Evolutionary conservation across 192 early-diverging fungal genomes (phyloP).

Genomic region (Coemansia sp.): DNA sequence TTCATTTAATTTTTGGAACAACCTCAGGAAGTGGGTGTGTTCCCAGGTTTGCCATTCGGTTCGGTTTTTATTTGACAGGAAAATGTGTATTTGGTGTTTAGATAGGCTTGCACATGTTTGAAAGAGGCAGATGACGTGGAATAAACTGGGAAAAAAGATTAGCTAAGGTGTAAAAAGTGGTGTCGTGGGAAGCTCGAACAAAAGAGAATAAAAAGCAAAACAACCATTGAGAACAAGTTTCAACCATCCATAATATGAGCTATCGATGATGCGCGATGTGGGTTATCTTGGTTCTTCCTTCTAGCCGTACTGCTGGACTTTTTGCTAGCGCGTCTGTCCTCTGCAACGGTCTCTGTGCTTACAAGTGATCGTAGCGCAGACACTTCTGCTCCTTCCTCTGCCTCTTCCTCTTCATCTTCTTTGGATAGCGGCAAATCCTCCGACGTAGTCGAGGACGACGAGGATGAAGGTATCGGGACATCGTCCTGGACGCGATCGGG

Average conservation of each 20-base stretch:
- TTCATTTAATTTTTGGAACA: no score
- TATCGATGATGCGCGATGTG: slow-evolving; percentile 3
- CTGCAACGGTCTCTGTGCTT: not conserved
- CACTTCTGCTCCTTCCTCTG: not conserved
- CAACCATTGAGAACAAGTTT: not conserved
- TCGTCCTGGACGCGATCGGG: slow-evolving; percentile 3
- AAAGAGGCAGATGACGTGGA: no score
- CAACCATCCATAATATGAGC: slow-evolving; percentile 1
- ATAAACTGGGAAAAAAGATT: no score
- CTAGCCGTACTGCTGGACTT: not conserved
- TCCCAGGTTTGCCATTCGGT: no score
- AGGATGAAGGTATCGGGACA: slow-evolving; percentile 1
- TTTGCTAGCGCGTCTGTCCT: not conserved
- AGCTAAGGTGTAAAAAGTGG: no score
- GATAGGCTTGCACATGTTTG: no score
- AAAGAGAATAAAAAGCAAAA: not conserved
- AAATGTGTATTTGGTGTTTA: no score
- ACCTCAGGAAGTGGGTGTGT: no score
- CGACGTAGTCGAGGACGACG: slow-evolving; percentile 14
- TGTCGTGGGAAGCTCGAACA: no score
- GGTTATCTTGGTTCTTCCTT: not conserved
- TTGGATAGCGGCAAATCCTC: not conserved
- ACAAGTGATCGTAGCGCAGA: slow-evolving; percentile 1
- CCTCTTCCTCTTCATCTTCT: not conserved
- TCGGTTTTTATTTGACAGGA: no score